phyloP scores from a whole-genome alignment of 2,329 filamentous ascomycete genomes.

The Exophiala oligosperma region DNA sequence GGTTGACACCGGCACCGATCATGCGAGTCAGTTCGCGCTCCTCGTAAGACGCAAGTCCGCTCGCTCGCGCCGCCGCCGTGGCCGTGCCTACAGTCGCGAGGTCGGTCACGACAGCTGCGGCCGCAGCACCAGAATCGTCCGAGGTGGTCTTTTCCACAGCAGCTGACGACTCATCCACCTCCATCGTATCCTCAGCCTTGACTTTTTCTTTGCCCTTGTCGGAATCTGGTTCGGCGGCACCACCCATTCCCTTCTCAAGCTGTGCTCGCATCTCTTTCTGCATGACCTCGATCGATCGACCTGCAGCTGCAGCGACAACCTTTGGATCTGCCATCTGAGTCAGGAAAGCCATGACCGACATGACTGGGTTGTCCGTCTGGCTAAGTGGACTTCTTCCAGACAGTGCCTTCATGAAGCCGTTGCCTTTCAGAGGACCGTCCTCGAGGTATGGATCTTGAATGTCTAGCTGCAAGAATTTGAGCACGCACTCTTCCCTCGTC shows the following conservation, averaged over 20 bases:
- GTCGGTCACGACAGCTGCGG: conserved; percentile 52
- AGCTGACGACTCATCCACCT: conserved; percentile 50
- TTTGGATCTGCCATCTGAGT: conserved; percentile 87
- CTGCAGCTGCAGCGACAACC: conserved; percentile 86
- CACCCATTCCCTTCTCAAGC: conserved; percentile 62
- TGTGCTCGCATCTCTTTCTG: conserved; percentile 76
- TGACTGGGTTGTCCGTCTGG: conserved; percentile 91
- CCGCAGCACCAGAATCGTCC: conserved; percentile 50
- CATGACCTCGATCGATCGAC: conserved; percentile 82
- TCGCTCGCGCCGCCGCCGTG: conserved; percentile 79
- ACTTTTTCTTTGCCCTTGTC: conserved; percentile 45
- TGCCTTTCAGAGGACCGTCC: conserved; percentile 63
- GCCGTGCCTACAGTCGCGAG: conserved; percentile 80
- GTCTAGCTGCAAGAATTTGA: conserved; percentile 93
- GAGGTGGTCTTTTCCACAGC: conserved; percentile 22
- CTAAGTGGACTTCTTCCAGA: conserved; percentile 84
- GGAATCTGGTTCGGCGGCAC: conserved; percentile 53
- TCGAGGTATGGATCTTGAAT: conserved; percentile 98
- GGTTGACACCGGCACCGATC: conserved; percentile 87
- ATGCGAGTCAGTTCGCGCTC: conserved; percentile 95
- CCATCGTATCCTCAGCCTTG: conserved; percentile 58
- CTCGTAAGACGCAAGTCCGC: conserved; percentile 89
- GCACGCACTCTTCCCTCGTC: conserved; percentile 91
- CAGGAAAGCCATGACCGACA: conserved; percentile 93
- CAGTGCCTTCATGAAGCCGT: conserved; percentile 67